Conservation (phyloP, 2,329 filamentous ascomycete genomes). For the Lojkania enalia region DNA sequence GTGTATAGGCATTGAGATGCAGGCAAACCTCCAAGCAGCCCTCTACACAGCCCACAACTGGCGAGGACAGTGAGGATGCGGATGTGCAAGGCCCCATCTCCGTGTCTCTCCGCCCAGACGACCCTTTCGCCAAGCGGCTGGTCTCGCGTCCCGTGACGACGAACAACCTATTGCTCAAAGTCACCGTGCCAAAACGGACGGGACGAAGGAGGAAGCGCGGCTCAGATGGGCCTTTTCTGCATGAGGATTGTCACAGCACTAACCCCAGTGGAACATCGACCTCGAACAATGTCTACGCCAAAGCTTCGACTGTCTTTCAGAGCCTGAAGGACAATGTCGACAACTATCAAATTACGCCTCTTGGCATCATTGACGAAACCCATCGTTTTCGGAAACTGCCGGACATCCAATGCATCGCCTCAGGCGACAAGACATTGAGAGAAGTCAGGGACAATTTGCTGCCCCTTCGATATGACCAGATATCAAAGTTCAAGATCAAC, state of each 20-base stretch:
- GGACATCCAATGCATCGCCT: slow-evolving; percentile 82
- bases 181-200: slow-evolving; percentile 84
- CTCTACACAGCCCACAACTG: no score
- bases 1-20: no score
- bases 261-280: slow-evolving; percentile 2
- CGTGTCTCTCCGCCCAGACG: slow-evolving; percentile 77
- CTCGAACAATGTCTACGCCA: slow-evolving; percentile 16
- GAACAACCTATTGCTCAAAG: slow-evolving; percentile 82
- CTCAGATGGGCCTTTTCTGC: slow-evolving; percentile 64
- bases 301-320: slow-evolving; percentile 55
- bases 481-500: slow-evolving; percentile 64
- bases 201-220: slow-evolving; percentile 84
- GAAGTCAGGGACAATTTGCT: slow-evolving; percentile 73
- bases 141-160: slow-evolving; percentile 74
- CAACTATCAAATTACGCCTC: slow-evolving; percentile 67
- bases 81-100: slow-evolving; percentile 56
- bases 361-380: slow-evolving; percentile 75
- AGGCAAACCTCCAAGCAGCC: no score
- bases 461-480: slow-evolving; percentile 67
- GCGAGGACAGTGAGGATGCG: slow-evolving; percentile 22
- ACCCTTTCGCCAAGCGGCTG: slow-evolving; percentile 76
- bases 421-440: slow-evolving; percentile 68
- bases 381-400: slow-evolving; percentile 85
- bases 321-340: slow-evolving; percentile 71
- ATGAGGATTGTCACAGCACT: slow-evolving; percentile 35